A percentile compares a stretch with the other conserved stretches of the same genome.
Evolutionary conservation across 495 filamentous ascomycete species (phyloP).

Genomic region (Xylona heveae): DNA sequence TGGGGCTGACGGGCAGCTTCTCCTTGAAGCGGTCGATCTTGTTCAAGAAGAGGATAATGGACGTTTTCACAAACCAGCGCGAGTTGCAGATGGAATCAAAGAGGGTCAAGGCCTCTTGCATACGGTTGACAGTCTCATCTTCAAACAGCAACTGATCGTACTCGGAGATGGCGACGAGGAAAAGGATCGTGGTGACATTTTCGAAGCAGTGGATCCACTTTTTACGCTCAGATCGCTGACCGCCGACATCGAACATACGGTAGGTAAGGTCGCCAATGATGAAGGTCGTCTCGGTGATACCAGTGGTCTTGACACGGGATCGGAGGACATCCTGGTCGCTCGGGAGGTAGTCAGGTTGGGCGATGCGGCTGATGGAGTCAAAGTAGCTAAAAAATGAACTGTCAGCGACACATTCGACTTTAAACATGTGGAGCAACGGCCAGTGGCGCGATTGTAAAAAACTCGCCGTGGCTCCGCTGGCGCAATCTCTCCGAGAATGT

Average conservation of each 20-base stretch:
- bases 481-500: background rate
- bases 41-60: constrained; percentile 98
- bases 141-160: constrained; percentile 98
- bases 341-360: constrained; percentile 80
- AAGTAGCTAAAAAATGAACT: constrained; percentile 59
- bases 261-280: constrained; percentile 95
- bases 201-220: constrained; percentile 99
- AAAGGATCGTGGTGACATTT: constrained; percentile 96
- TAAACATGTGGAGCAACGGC: too few species aligned
- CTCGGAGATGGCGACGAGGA: constrained; percentile 96
- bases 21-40: constrained; percentile 99
- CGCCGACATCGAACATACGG: constrained; percentile 98
- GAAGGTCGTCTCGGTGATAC: constrained; percentile 98
- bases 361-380: constrained; percentile 82
- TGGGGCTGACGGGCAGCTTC: constrained; percentile 96
- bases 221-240: constrained; percentile 96
- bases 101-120: constrained; percentile 94
- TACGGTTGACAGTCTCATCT: constrained; percentile 89
- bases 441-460: too few species aligned
- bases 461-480: too few species aligned
- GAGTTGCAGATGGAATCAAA: constrained; percentile 99
- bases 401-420: background rate
- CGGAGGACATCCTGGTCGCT: constrained; percentile 95
- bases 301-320: constrained; percentile 96
- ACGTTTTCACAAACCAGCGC: constrained; percentile 97